These are phyloP conservation scores for Candida qinlingensis DNA, from an alignment of 805 yeast genomes.

Conservation along the genomic window DNA sequence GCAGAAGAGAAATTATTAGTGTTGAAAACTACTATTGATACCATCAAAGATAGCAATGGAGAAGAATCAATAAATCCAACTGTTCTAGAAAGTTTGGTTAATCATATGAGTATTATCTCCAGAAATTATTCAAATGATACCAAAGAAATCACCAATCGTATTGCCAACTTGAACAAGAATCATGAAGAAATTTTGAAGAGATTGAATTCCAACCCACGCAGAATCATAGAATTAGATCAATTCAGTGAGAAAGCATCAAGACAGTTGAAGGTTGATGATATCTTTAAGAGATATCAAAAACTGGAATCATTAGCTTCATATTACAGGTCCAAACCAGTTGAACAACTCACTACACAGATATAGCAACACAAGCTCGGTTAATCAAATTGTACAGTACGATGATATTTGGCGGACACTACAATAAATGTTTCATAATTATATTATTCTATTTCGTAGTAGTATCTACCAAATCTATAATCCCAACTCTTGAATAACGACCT, in stretches of 20 bases:
- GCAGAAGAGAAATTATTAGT: slow-evolving; percentile 17
- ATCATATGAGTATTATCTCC: slow-evolving; percentile 13
- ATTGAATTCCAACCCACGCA: slow-evolving; percentile 1
- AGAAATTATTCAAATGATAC: slow-evolving; percentile 17
- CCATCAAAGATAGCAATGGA: slow-evolving; percentile 4
- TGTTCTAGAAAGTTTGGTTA: slow-evolving; percentile 12
- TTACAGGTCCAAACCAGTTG: slow-evolving; percentile 6
- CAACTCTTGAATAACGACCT: slow-evolving; percentile 26
- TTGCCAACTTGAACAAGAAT: slow-evolving; percentile 17
- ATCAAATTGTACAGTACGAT: too few relatives aligned
- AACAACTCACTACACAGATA: slow-evolving; percentile 7
- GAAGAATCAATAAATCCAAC: slow-evolving; percentile 11
- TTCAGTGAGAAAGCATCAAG: slow-evolving; percentile 11
- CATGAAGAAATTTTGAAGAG: slow-evolving; percentile 16
- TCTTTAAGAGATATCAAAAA: slow-evolving; percentile 7
- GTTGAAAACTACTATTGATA: slow-evolving; percentile 15
- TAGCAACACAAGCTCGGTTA: too few relatives aligned
- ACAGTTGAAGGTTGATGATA: slow-evolving; percentile 14
- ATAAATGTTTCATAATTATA: too few relatives aligned
- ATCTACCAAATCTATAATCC: not conserved
- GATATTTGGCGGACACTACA: too few relatives aligned
- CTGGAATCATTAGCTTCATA: slow-evolving; percentile 5
- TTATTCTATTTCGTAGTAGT: too few relatives aligned
- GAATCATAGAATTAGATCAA: not conserved
- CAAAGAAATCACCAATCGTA: slow-evolving; percentile 14